These are phyloP conservation scores for Arthrobotrys musiformis DNA, from an alignment of 2,329 filamentous ascomycete genomes.

Conservation along the genomic window DNA sequence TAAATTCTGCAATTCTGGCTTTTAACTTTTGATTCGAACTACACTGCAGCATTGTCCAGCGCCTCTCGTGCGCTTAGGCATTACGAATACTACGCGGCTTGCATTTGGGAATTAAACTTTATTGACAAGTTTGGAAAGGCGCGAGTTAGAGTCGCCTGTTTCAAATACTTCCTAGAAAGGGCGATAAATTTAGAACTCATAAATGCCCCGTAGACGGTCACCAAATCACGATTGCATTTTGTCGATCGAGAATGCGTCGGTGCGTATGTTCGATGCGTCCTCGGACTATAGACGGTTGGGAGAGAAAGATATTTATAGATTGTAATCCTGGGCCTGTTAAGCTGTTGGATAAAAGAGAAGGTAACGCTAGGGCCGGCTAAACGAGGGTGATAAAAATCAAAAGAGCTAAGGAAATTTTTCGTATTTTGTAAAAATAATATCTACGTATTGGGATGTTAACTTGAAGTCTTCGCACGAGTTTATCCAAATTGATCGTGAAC, in stretches of 20 bases:
- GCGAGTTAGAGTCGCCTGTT: constrained; percentile 29
- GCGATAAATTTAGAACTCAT: constrained; percentile 36
- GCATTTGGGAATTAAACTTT: constrained; percentile 1
- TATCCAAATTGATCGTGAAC: background rate
- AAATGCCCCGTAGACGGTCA: background rate
- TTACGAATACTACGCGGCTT: background rate
- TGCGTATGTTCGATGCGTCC: background rate
- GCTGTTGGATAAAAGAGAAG: background rate
- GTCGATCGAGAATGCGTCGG: background rate
- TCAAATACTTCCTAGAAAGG: constrained; percentile 9
- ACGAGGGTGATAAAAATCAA: background rate
- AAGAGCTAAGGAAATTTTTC: too few species aligned
- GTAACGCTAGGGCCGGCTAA: background rate
- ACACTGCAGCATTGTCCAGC: too few species aligned
- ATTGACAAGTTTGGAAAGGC: constrained; percentile 32
- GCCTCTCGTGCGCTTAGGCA: constrained; percentile 27
- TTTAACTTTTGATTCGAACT: background rate
- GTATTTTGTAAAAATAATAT: too few species aligned
- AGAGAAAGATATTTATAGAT: background rate
- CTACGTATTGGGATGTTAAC: background rate
- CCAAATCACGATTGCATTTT: background rate
- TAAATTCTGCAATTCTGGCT: background rate
- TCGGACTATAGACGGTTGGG: background rate
- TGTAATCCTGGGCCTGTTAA: background rate
- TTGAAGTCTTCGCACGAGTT: background rate